phyloP scores from a whole-genome alignment of 768 basidiomycete species.

The Podaxis carcinomalis region DNA sequence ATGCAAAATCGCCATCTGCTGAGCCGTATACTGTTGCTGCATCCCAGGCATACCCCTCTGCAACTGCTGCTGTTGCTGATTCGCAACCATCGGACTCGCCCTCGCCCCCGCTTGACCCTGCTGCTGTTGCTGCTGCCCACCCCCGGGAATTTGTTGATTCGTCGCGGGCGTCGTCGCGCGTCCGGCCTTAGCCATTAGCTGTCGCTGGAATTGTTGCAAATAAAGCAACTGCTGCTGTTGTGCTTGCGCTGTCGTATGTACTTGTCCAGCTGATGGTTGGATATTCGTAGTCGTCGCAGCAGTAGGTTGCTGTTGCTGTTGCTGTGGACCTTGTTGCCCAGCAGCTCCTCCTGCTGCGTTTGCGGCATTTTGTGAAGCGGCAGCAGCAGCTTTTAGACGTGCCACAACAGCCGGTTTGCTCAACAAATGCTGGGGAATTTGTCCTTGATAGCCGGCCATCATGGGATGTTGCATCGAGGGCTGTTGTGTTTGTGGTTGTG shows the following conservation, averaged over 20 bases:
- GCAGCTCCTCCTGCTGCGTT: conserved; percentile 1
- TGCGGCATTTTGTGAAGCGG: conserved; percentile 3
- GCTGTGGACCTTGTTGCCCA: conserved; percentile 17
- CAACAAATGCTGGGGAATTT: conserved; percentile 14
- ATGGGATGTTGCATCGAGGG: conserved; percentile 6
- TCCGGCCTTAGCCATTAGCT: not conserved
- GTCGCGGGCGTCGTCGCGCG: not conserved
- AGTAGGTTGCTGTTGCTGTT: conserved; percentile 22
- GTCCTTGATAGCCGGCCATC: not conserved
- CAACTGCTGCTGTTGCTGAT: conserved; percentile 4
- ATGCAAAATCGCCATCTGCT: not conserved
- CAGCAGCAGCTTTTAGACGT: conserved; percentile 24
- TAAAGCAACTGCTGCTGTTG: conserved; percentile 13
- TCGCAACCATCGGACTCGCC: not conserved
- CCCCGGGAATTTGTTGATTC: not conserved
- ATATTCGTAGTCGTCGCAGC: conserved; percentile 21
- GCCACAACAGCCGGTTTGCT: conserved; percentile 17
- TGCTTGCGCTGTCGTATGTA: conserved; percentile 11
- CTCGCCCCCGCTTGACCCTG: not conserved
- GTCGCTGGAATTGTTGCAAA: conserved; percentile 14
- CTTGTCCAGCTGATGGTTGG: conserved; percentile 13
- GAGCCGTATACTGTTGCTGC: not conserved
- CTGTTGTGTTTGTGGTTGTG: conserved; percentile 12
- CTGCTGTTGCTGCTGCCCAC: not conserved
- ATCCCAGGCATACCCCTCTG: not conserved